phyloP scores from a whole-genome alignment of 1,284 basidiomycete species.

The Malassezia restricta region DNA sequence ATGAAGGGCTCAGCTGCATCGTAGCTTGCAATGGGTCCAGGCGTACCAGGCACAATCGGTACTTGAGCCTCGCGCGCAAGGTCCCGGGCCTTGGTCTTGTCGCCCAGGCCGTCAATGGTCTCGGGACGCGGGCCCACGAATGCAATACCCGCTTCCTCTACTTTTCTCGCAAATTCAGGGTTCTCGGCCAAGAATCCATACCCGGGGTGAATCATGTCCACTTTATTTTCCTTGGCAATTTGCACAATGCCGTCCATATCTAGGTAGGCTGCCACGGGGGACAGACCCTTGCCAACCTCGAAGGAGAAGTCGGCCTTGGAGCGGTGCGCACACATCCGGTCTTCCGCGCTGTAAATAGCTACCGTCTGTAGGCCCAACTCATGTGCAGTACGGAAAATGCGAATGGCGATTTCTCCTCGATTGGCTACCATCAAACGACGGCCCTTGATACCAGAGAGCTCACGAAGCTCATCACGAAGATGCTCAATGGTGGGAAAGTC shows the following conservation, averaged over 20 bases:
- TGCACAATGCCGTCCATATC: constrained; percentile 90
- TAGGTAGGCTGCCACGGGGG: constrained; percentile 91
- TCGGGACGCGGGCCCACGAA: constrained; percentile 93
- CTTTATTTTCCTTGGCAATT: constrained; percentile 63
- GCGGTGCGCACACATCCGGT: constrained; percentile 89
- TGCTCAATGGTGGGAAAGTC: not conserved
- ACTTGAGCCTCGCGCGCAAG: constrained; percentile 51
- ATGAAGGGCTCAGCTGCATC: constrained; percentile 75
- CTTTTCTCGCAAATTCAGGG: constrained; percentile 84
- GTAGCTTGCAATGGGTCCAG: constrained; percentile 76
- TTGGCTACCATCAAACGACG: constrained; percentile 45
- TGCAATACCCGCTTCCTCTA: constrained; percentile 90
- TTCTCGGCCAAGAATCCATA: constrained; percentile 98
- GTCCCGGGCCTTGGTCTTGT: constrained; percentile 82
- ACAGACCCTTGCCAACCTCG: constrained; percentile 86
- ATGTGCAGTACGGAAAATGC: constrained; percentile 95
- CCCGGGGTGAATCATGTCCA: constrained; percentile 85
- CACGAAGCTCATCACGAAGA: constrained; percentile 8
- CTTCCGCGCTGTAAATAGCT: constrained; percentile 94
- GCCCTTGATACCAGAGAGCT: constrained; percentile 15
- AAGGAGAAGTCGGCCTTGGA: constrained; percentile 99
- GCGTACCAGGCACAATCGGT: constrained; percentile 93
- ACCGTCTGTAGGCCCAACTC: constrained; percentile 99
- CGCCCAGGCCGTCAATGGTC: constrained; percentile 92
- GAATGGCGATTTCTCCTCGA: constrained; percentile 79